A percentile compares a stretch with the other conserved stretches of the same genome.
Conservation (phyloP, 129 eudicot species). For the Centaurea solstitialis region DNA sequence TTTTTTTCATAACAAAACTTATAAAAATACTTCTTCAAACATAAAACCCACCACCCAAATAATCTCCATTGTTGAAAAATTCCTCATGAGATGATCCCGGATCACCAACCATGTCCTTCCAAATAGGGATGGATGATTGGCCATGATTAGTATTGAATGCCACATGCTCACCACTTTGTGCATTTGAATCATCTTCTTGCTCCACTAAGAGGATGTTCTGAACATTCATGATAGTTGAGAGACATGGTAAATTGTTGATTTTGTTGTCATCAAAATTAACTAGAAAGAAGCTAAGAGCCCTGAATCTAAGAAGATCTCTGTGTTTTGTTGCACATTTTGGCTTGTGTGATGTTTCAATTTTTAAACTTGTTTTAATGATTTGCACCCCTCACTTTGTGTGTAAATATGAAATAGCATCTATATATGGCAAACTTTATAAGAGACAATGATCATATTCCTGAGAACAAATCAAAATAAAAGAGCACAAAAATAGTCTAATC, state of each 20-base stretch:
- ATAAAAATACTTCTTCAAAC: constrained; percentile 9
- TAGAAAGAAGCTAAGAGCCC: constrained; percentile 10
- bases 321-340: constrained; percentile 11
- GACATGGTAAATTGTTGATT: constrained; percentile 12
- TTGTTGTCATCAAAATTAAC: constrained; percentile 14
- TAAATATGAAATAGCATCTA: constrained; percentile 69
- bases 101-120: constrained; percentile 20
- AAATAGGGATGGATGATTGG: not conserved
- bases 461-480: no score
- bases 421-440: no score
- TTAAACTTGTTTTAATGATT: constrained; percentile 67
- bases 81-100: constrained; percentile 10
- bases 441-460: no score
- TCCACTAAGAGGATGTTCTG: constrained; percentile 11
- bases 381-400: constrained; percentile 57
- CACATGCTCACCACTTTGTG: constrained; percentile 13
- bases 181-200: constrained; percentile 27
- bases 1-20: not conserved
- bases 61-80: not conserved
- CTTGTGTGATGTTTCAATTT: constrained; percentile 49
- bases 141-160: not conserved
- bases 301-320: constrained; percentile 13
- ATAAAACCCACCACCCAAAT: constrained; percentile 3
- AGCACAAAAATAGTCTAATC: no score
- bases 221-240: constrained; percentile 22